These are phyloP conservation scores for Microbotryomycetes sp. DNA, from an alignment of 1,284 basidiomycete species.

Conservation along the genomic window DNA sequence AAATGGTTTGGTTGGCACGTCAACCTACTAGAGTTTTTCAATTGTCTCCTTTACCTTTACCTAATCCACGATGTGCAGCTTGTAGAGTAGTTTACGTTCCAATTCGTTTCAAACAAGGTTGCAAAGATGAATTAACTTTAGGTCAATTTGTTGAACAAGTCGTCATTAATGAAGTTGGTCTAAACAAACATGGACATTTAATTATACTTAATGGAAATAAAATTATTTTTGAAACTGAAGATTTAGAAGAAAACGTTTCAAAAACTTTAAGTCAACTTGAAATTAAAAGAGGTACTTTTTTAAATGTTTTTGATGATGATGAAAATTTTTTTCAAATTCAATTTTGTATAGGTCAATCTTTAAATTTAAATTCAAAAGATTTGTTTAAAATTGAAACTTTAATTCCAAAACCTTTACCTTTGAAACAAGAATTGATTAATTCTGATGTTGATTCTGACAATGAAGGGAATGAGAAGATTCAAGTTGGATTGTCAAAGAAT, in stretches of 20 bases:
- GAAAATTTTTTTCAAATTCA: constrained; percentile 70
- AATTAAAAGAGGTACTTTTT: constrained; percentile 66
- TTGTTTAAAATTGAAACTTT: background rate
- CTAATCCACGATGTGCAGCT: constrained; percentile 70
- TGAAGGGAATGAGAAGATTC: constrained; percentile 3
- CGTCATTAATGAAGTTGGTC: constrained; percentile 39
- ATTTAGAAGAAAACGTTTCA: constrained; percentile 77
- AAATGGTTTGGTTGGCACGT: constrained; percentile 34
- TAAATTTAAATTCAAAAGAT: background rate
- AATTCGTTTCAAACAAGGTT: constrained; percentile 64
- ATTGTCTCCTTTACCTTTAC: constrained; percentile 48
- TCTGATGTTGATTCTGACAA: background rate
- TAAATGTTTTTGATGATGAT: constrained; percentile 83
- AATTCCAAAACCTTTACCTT: constrained; percentile 21
- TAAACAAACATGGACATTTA: constrained; percentile 52
- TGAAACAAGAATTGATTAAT: constrained; percentile 7
- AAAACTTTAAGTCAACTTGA: constrained; percentile 65
- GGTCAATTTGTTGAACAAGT: constrained; percentile 64
- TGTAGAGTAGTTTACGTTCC: constrained; percentile 79
- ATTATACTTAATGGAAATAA: constrained; percentile 78
- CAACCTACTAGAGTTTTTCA: constrained; percentile 48
- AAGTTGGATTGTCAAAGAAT: no score
- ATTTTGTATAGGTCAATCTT: constrained; percentile 44
- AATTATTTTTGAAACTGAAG: constrained; percentile 70
- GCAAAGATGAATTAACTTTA: constrained; percentile 58